These are phyloP conservation scores for Batkoa obscura DNA, from an alignment of 371 early-diverging fungal species.

Conservation along the genomic window DNA sequence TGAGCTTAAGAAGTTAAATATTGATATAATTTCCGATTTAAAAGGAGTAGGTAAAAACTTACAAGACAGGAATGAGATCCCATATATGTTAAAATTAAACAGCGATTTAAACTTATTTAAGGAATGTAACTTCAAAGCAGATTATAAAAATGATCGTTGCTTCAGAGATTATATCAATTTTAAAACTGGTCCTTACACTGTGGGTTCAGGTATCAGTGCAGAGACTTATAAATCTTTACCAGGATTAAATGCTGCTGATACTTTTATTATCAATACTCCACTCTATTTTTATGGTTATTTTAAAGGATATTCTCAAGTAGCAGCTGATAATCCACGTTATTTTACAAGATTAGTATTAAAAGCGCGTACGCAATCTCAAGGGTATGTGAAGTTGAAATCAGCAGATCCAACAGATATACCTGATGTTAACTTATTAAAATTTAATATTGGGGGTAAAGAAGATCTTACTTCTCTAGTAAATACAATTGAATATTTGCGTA, in stretches of 20 bases:
- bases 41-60: slow-evolving; percentile 2
- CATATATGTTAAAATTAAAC: not conserved
- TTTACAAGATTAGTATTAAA: not conserved
- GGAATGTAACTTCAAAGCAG: not conserved
- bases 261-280: not conserved
- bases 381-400: not conserved
- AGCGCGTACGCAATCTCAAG: not conserved
- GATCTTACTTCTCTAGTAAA: not conserved
- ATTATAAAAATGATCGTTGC: not conserved
- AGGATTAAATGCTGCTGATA: not conserved
- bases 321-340: not conserved
- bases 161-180: not conserved
- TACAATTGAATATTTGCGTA: not conserved
- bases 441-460: not conserved
- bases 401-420: not conserved
- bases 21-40: not conserved
- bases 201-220: not conserved
- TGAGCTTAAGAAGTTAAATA: not conserved
- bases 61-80: not conserved
- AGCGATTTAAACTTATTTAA: not conserved
- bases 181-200: slow-evolving; percentile 3
- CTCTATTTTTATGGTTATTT: not conserved
- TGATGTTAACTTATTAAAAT: slow-evolving; percentile 4
- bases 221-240: not conserved
- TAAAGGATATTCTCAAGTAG: not conserved